Percentiles rank a stretch among this genome's conserved stretches.
Conservation (phyloP, 371 early-diverging fungal genomes). For the Funneliformis caledonium region DNA sequence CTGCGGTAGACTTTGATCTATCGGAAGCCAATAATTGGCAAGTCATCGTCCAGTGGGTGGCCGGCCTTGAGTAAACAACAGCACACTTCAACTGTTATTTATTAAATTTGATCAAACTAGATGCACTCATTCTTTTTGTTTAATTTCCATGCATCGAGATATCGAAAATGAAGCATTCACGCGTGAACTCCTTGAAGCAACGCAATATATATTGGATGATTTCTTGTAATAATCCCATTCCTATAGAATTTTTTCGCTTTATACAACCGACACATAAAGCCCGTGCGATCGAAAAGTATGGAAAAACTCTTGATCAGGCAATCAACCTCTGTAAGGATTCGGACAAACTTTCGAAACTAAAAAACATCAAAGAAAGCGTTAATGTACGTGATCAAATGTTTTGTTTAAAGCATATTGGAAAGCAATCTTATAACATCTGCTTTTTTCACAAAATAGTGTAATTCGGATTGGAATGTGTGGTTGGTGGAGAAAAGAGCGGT, state of each 20-base stretch:
- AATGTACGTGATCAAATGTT: constrained; percentile 41
- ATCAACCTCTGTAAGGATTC: constrained; percentile 12
- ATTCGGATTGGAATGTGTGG: constrained; percentile 41
- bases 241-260: constrained; percentile 41
- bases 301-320: constrained; percentile 29
- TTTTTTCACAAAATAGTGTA: constrained; percentile 34
- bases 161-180: neutral
- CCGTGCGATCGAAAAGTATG: constrained; percentile 39
- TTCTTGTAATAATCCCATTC: constrained; percentile 33
- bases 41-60: constrained; percentile 42
- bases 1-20: constrained; percentile 38
- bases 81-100: constrained; percentile 19
- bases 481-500: constrained; percentile 38
- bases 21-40: constrained; percentile 42
- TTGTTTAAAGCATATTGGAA: constrained; percentile 16
- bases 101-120: constrained; percentile 29
- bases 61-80: constrained; percentile 35
- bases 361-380: constrained; percentile 36
- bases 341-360: constrained; percentile 30
- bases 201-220: constrained; percentile 34
- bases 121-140: constrained; percentile 25
- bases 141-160: constrained; percentile 15
- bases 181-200: neutral
- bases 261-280: constrained; percentile 34
- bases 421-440: constrained; percentile 26